Evolutionary conservation across 139 green algal genomes (phyloP).

Genomic region (Limnomonas spitsbergensis): DNA sequence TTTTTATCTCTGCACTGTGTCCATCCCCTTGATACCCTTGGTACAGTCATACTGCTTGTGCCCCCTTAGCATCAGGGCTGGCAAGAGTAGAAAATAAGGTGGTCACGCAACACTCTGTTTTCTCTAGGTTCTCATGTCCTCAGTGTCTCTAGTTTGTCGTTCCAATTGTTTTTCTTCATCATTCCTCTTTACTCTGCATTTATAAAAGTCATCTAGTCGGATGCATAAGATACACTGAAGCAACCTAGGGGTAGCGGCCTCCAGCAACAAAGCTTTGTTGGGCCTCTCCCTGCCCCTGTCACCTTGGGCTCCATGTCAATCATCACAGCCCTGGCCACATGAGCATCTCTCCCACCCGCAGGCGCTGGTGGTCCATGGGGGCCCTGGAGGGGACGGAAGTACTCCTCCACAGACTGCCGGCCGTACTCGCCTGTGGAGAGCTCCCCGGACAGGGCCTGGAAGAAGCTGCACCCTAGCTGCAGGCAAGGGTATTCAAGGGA

Average conservation of each 20-base stretch:
- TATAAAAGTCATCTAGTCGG: no score
- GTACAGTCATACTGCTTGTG: no score
- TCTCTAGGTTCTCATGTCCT: no score
- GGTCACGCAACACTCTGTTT: no score
- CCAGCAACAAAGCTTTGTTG: background rate
- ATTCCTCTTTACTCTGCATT: no score
- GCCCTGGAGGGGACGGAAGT: slow-evolving; percentile 38
- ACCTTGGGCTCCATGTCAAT: slow-evolving; percentile 89
- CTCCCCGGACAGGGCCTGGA: slow-evolving; percentile 60
- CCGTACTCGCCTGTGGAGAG: slow-evolving; percentile 31
- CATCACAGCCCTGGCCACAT: slow-evolving; percentile 63
- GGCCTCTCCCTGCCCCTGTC: no score
- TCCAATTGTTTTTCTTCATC: no score
- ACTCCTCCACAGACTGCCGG: slow-evolving; percentile 34
- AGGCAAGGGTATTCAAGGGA: background rate
- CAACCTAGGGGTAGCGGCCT: no score
- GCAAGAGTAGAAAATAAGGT: no score
- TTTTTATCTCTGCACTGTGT: background rate
- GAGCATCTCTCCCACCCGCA: background rate
- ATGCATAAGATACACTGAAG: no score
- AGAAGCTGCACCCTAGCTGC: slow-evolving; percentile 65
- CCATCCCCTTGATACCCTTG: background rate
- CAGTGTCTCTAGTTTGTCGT: no score
- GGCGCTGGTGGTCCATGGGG: background rate
- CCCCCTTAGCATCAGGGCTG: no score